Evolutionary conservation across 768 basidiomycete genomes (phyloP), one percentile per base, ranked within the genome.

Genomic region (Roridomyces roridus): DNA sequence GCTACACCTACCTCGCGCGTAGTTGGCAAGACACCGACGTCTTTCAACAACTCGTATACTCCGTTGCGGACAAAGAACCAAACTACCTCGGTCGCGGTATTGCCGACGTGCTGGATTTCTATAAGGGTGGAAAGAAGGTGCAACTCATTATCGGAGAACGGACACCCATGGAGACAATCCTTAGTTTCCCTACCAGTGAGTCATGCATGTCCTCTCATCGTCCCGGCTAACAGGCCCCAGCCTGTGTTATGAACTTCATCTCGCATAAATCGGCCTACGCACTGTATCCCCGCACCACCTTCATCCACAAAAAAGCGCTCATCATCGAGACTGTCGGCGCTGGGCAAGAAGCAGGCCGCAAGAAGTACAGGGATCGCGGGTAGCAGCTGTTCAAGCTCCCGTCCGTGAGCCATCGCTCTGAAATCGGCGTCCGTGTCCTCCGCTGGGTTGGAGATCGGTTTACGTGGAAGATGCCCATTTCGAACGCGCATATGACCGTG

Each of bases 121-220:
- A 52, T 6, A 72, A 68, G 59, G 55, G 39, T 1, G 25, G 59
- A 2, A 55, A 63, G 35, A 77, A 70, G 40, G 64, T 82, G 0
- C 81, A 83, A 55, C 58, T 83, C 29, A 75, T 84, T 20, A 69
- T 73, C 29, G 59, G 76, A 21, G 6, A 50, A 41, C 7, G 59
- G 40, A 67, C 66, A 12, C 71, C 79, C 0, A 62, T 80, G 51
- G 70, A 74, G 18, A 55, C 65, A 9, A 76, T 84, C n/a, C 50
- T 83, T 1, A 61, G 62, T 7, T 83, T 82, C 50, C 83, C 83
- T 51, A 78, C 77, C 0, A 80, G 82, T 83, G 37, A 25, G 80
- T 67, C 12, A 0, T 21, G 14, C 24, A 12, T 20, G 24, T 12
- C 24, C 17, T 25, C 41, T 6, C 2, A 62, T 23, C 29, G 29